Conservation (phyloP, 768 basidiomycete genomes). For the Leccinum boreale region DNA sequence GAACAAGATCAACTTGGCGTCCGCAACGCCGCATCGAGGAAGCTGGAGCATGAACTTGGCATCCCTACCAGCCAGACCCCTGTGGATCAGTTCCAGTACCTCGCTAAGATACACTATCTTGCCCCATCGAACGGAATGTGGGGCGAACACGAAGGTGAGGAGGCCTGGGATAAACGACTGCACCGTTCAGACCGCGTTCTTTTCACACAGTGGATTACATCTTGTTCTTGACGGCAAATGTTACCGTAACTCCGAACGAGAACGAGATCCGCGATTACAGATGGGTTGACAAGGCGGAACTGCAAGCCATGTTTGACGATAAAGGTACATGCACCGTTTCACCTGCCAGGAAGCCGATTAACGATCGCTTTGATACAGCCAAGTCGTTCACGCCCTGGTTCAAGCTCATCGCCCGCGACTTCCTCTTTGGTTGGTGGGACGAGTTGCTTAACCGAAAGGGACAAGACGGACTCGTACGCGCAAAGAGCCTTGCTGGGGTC, state of each 20-base stretch:
- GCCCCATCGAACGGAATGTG: conserved; percentile 90
- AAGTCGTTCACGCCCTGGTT: conserved; percentile 99
- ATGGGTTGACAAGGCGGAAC: conserved; percentile 88
- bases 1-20: conserved; percentile 81
- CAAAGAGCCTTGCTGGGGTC: conserved; percentile 50
- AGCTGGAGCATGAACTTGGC: conserved; percentile 95
- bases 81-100: conserved; percentile 84
- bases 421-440: conserved; percentile 99
- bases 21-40: conserved; percentile 85
- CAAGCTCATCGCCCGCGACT: conserved; percentile 95
- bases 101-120: conserved; percentile 96
- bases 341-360: not conserved
- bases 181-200: conserved; percentile 7
- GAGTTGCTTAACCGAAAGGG: conserved; percentile 66
- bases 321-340: conserved; percentile 45
- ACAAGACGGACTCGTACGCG: conserved; percentile 50
- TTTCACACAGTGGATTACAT: conserved; percentile 88
- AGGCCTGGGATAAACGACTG: not conserved
- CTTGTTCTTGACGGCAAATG: conserved; percentile 88
- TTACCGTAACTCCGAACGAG: conserved; percentile 71
- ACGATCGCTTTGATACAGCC: conserved; percentile 37
- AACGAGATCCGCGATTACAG: conserved; percentile 92
- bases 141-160: conserved; percentile 96
- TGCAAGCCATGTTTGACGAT: conserved; percentile 87
- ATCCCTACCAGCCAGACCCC: conserved; percentile 79